Base-by-base conservation (phyloP, 1,284 basidiomycete species). In the Cutaneotrichosporon cavernicola region DNA sequence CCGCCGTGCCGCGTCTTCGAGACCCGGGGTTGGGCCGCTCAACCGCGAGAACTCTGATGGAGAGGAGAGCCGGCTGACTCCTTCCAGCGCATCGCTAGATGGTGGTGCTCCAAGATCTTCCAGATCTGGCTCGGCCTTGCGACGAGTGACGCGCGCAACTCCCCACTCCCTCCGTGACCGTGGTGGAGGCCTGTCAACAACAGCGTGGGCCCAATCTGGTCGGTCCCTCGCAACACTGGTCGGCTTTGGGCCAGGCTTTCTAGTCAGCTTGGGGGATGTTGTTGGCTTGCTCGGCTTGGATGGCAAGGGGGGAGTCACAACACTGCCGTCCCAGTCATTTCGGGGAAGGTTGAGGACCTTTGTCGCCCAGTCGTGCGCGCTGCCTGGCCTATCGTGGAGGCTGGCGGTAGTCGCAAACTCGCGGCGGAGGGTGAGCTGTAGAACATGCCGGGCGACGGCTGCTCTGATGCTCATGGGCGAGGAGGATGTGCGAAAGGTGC, bases 361-460 rank as follows among this genome's bases (percentile, higher is more conserved):
- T 7, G 18, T 46, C 43, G 43, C 43, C 43, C 43, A 46, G 18
- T 46, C 43, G 43, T 46, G 43, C 5, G 43, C 43, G 43, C 18
- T 46, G 43, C 43, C 43, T 11, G 38, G 1, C 18, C 18, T n/a
- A 9, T 46, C 43, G 43, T 18, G 16, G 43, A 14, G 11, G 10
- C 13, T 14, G 50, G 6, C 0, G 14, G 16, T 10, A 4, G 51
- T 18, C 8, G 51, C 9, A 31, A 53, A 53, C 34, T 46, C 55
- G 22, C 55, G 55, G 22, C 36, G 38, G 21, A 56, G 55, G 26
- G 55, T 56, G 11, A 56, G 55, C 36, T 36, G n/a, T 13, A 56
- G 36, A 30, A 56, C 55, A 40, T 56, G 55, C 38, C 55, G 55
- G 21, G 55, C 55, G 36, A 56, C 55, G 36, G 55, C 55, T 30